A percentile compares a stretch with the other conserved stretches of the same genome.
Conservation (phyloP, 2,329 filamentous ascomycete genomes). For the Stachybotrys echinatus region DNA sequence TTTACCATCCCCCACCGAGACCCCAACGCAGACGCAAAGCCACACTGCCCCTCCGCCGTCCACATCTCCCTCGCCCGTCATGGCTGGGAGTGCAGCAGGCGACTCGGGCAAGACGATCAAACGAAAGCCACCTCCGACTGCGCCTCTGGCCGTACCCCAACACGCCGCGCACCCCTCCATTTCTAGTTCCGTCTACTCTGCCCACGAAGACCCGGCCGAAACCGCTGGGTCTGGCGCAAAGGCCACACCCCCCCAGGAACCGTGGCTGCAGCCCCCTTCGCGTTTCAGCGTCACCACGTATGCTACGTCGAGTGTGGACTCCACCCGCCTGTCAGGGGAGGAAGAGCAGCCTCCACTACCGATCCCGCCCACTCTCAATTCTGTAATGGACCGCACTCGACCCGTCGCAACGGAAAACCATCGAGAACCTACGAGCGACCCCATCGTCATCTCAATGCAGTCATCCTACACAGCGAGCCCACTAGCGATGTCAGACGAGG, state of each 20-base stretch:
- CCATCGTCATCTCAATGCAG: conserved; percentile 23
- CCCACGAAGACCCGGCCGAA: conserved; percentile 17
- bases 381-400: conserved; percentile 26
- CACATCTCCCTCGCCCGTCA: background rate
- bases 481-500: background rate
- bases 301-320: conserved; percentile 38
- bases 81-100: conserved; percentile 3
- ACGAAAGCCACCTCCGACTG: conserved; percentile 37
- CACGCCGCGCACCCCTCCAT: conserved; percentile 23
- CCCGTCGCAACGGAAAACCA: conserved; percentile 17
- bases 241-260: conserved; percentile 17
- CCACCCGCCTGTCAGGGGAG: conserved; percentile 17
- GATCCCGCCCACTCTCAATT: conserved; percentile 12
- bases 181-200: conserved; percentile 30
- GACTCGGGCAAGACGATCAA: conserved; percentile 33
- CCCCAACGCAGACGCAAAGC: conserved; percentile 1
- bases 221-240: conserved; percentile 9
- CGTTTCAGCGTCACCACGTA: conserved; percentile 62
- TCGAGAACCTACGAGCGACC: conserved; percentile 13
- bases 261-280: conserved; percentile 49
- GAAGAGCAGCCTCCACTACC: conserved; percentile 17
- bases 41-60: conserved; percentile 10
- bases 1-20: conserved; percentile 8
- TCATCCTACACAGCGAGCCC: conserved; percentile 8
- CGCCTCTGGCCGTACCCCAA: conserved; percentile 13